Conservation (phyloP, 177 flowering plant species). For the Vitis hybrid region DNA sequence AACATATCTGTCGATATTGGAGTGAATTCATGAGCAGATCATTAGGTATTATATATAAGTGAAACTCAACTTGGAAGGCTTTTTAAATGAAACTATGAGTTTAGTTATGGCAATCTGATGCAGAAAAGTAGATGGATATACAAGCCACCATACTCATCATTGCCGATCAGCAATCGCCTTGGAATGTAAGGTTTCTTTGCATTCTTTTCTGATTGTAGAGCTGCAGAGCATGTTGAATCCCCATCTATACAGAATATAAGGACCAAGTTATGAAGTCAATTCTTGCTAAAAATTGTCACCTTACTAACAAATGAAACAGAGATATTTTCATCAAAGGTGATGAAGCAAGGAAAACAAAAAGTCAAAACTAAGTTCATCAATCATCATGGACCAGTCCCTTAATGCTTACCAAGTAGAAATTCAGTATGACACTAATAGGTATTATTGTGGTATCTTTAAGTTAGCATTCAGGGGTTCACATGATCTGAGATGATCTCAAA, state of each 20-base stretch:
- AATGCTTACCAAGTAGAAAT: neutral
- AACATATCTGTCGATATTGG: constrained; percentile 63
- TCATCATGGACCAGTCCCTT: neutral
- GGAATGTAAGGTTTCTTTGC: constrained; percentile 61
- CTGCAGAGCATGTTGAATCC: constrained; percentile 34
- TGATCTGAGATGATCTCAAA: too few relatives aligned
- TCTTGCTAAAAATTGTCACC: neutral
- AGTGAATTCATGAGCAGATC: neutral
- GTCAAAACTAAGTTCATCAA: neutral
- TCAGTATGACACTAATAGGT: too few relatives aligned
- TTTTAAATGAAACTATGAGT: neutral
- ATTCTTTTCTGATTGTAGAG: constrained; percentile 30
- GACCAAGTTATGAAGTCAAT: neutral
- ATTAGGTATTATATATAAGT: too few relatives aligned
- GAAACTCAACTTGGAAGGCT: neutral
- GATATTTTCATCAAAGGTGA: neutral
- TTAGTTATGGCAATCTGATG: neutral
- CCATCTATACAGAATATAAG: constrained; percentile 44
- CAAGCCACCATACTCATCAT: constrained; percentile 71
- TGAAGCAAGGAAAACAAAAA: neutral
- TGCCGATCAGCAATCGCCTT: constrained; percentile 77
- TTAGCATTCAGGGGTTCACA: too few relatives aligned
- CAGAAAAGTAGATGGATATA: constrained; percentile 1
- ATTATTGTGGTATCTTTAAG: too few relatives aligned
- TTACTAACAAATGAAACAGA: neutral